Evolutionary conservation across 192 early-diverging fungal species (phyloP).

Genomic region (Bifiguratus adelaidae): DNA sequence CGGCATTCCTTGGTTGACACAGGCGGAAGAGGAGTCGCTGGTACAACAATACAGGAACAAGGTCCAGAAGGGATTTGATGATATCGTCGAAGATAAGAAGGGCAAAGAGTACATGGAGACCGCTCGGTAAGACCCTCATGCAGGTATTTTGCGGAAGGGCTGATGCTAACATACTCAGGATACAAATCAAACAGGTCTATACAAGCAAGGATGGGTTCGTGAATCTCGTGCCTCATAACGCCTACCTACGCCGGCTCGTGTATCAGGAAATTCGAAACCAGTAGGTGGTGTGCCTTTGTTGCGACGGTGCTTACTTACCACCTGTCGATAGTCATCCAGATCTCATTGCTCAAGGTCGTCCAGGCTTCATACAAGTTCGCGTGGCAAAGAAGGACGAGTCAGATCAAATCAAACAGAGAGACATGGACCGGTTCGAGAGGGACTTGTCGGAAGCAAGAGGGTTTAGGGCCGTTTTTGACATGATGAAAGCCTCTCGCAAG

Average conservation of each 20-base stretch:
- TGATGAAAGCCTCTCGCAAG: conserved; percentile 59
- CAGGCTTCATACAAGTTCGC: conserved; percentile 12
- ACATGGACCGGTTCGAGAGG: conserved; percentile 3
- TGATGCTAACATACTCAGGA: too few species aligned
- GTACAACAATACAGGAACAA: conserved; percentile 10
- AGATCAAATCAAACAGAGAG: conserved; percentile 2
- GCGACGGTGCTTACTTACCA: not conserved
- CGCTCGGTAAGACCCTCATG: conserved; percentile 13
- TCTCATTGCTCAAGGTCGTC: conserved; percentile 9
- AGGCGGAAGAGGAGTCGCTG: conserved; percentile 27
- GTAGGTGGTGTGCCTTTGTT: not conserved
- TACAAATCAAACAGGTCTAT: too few species aligned
- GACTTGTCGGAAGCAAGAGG: conserved; percentile 14
- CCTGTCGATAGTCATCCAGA: conserved; percentile 6
- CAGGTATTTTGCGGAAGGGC: not conserved
- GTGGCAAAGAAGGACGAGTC: not conserved
- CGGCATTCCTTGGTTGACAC: conserved; percentile 47
- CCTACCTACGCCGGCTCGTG: conserved; percentile 41
- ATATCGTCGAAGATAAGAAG: conserved; percentile 37
- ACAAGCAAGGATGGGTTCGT: conserved; percentile 26
- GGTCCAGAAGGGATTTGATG: too few species aligned
- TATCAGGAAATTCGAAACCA: conserved; percentile 51
- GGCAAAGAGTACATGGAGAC: conserved; percentile 30
- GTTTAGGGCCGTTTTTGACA: conserved; percentile 74
- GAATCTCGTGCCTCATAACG: conserved; percentile 21